Base-by-base conservation (phyloP, 345 rosid species). In the Rhodomyrtus tomentosa region DNA sequence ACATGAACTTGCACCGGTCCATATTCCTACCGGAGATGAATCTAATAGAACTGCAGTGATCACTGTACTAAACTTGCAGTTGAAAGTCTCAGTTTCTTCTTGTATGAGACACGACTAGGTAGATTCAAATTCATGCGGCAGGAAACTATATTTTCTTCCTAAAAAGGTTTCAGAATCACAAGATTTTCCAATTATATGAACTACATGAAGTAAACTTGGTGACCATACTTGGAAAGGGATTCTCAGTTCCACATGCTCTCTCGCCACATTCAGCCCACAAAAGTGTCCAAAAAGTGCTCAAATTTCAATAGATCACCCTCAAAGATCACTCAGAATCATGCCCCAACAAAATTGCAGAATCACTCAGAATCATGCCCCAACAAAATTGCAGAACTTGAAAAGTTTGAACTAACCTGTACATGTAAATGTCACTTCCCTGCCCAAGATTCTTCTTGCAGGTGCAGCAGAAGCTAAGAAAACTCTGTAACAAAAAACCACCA, bases 401-500 rank as follows among this genome's bases (percentile, higher is more conserved):
- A 83, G 73, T 13, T 32, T 52, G 50, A 82, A 83, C 93, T 29
- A 83, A 94, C 96, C 96, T 94, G 95, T 96, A 96, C 92, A 96
- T 95, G 95, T 90, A 96, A 85, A 94, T 94, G 91, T 96, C 98
- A 73, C 93, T 93, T 85, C 98, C 95, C 86, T 88, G 94, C 73
- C 89, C 95, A 90, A 96, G 95, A 85, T 84, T 90, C 92, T 93
- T 94, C 89, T 92, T 94, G 91, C 99, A 96, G 84, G 90, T 68
- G 81, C 91, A 91, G 80, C 99, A 96, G 86, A 50, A 89, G 91
- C 98, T 94, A 82, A 96, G 96, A 82, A 96, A 96, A 85, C 87
- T 90, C 80, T 93, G 90, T 7, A 96, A 87, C 48, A 91, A 87
- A 81, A 45, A 68, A 68, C 45, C 74, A 53, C 81, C 50, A 32